Evolutionary conservation across 768 basidiomycete genomes (phyloP).

Genomic region (Grammothele lineata): DNA sequence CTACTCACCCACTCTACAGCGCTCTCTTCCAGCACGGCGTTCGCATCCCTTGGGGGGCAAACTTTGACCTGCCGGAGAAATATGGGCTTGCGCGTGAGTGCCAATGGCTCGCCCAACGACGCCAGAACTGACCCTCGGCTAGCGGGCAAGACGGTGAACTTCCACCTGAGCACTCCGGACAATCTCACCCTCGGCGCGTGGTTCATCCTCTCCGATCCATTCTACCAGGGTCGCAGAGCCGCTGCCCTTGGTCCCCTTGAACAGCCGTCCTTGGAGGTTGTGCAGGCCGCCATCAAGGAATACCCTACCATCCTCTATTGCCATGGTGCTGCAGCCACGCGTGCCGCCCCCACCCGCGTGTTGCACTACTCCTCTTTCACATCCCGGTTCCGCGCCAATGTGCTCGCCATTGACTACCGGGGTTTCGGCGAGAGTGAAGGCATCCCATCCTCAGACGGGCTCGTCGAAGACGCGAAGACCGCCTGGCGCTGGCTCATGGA

Average conservation of each 20-base stretch:
- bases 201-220: slow-evolving; percentile 70
- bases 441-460: slow-evolving; percentile 68
- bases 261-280: slow-evolving; percentile 33
- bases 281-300: slow-evolving; percentile 49
- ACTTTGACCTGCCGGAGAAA: slow-evolving; percentile 65
- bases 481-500: slow-evolving; percentile 76
- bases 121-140: not conserved
- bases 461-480: slow-evolving; percentile 67
- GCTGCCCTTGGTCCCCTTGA: slow-evolving; percentile 33
- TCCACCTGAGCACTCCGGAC: slow-evolving; percentile 69
- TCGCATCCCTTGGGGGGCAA: slow-evolving; percentile 55
- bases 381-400: slow-evolving; percentile 64
- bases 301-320: slow-evolving; percentile 85
- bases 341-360: slow-evolving; percentile 66
- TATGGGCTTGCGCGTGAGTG: slow-evolving; percentile 79
- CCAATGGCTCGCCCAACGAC: too few species aligned
- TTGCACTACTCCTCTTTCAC: slow-evolving; percentile 63
- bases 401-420: slow-evolving; percentile 86
- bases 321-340: slow-evolving; percentile 86
- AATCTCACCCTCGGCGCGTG: slow-evolving; percentile 81
- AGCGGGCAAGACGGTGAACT: slow-evolving; percentile 78
- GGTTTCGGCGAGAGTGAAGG: slow-evolving; percentile 89
- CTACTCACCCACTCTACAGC: slow-evolving; percentile 53
- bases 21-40: slow-evolving; percentile 64
- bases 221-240: slow-evolving; percentile 47